phyloP scores from a whole-genome alignment of 345 rosid genomes.

The Kandelia obovata region DNA sequence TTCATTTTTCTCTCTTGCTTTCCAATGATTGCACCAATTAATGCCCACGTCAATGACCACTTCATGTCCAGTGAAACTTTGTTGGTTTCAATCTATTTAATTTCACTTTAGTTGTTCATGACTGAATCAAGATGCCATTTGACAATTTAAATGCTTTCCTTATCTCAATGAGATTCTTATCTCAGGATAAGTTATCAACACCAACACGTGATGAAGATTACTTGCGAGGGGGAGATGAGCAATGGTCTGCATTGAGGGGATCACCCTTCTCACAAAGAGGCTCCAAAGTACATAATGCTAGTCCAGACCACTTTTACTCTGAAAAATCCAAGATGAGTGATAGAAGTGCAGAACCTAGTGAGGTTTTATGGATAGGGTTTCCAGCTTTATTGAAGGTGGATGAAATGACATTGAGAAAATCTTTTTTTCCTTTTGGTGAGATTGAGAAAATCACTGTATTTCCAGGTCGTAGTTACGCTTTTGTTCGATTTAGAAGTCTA shows the following conservation, averaged over 20 bases:
- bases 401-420: slow-evolving; percentile 66
- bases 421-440: slow-evolving; percentile 88
- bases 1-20: background rate
- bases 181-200: slow-evolving; percentile 68
- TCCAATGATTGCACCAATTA: slow-evolving; percentile 1
- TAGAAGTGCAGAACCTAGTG: slow-evolving; percentile 76
- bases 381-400: slow-evolving; percentile 81
- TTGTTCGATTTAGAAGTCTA: slow-evolving; percentile 64
- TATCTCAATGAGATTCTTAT: slow-evolving; percentile 45
- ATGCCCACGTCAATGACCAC: slow-evolving; percentile 6
- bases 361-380: slow-evolving; percentile 89
- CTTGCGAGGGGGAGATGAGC: slow-evolving; percentile 50
- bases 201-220: slow-evolving; percentile 54
- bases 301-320: slow-evolving; percentile 52
- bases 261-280: slow-evolving; percentile 61
- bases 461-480: slow-evolving; percentile 97
- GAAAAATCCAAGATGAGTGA: slow-evolving; percentile 59
- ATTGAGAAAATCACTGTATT: slow-evolving; percentile 72
- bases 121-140: slow-evolving; percentile 6
- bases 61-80: background rate
- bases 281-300: slow-evolving; percentile 50
- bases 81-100: background rate
- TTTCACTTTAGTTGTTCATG: slow-evolving; percentile 3
- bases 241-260: slow-evolving; percentile 18
- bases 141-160: slow-evolving; percentile 22